These are phyloP conservation scores for Striga hermonthica DNA, from an alignment of 305 asterid species.

Conservation along the genomic window DNA sequence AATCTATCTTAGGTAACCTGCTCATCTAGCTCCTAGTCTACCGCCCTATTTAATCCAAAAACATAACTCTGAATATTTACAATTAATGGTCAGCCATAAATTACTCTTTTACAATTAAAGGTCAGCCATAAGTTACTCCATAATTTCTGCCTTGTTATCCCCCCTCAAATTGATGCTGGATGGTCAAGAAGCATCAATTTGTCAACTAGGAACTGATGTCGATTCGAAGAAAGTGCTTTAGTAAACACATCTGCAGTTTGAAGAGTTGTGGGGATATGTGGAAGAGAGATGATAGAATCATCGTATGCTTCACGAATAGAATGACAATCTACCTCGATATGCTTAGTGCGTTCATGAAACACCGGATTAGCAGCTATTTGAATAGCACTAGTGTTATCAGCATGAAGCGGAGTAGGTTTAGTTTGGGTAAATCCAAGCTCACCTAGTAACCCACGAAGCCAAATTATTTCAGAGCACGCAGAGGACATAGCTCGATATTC, in stretches of 20 bases:
- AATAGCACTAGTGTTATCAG: neutral
- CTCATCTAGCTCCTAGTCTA: too few species aligned
- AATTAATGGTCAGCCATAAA: too few species aligned
- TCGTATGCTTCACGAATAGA: neutral
- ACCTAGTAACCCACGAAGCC: neutral
- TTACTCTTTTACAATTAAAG: too few species aligned
- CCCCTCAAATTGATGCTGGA: too few species aligned
- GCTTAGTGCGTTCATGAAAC: neutral
- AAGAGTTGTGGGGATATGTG: neutral
- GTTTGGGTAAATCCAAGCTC: slow-evolving; percentile 1
- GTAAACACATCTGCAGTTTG: neutral
- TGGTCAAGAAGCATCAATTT: neutral
- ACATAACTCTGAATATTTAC: too few species aligned
- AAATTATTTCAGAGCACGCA: neutral
- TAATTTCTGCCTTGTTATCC: too few species aligned
- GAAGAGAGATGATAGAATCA: neutral
- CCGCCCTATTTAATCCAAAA: too few species aligned
- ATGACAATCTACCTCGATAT: too few species aligned
- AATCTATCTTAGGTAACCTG: too few species aligned
- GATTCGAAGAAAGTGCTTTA: neutral
- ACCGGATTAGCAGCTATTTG: neutral
- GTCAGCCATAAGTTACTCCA: too few species aligned
- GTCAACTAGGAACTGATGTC: neutral
- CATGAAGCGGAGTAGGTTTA: neutral
- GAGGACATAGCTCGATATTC: slow-evolving; percentile 1